Base-by-base conservation (phyloP, 192 early-diverging fungal genomes). In the Linnemannia hyalina region DNA sequence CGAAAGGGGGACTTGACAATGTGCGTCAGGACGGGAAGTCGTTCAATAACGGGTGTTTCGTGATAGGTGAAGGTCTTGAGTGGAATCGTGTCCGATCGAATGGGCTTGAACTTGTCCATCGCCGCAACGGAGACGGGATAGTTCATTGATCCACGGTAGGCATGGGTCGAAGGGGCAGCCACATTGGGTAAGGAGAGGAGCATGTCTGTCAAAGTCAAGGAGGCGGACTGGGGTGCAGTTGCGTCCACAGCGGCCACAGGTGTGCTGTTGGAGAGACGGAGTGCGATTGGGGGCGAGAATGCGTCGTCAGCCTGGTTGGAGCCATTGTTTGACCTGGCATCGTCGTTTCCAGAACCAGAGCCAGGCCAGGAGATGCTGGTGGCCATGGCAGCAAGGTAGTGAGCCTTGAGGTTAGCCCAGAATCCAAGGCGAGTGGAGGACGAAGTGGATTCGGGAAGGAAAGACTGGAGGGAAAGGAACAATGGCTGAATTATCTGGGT, bases 61-160 rank as follows among this genome's bases (percentile, higher is more conserved):
- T 80, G 83, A 72, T 86, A 86, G 4, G 83, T 86, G 46, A 86
- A 86, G 13, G 83, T 86, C 63, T 74, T 86, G 15, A 86, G 75
- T 11, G 83, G 83, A 52, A 86, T 86, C 0, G 83, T 86, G 42
- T 86, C 83, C 9, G 83, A 81, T 29, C 75, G 79, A 42, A 77
- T 44, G 38, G 79, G 42, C 72, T 81, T 86, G 83, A 86, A 81
- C 49, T 68, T 76, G 42, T 78, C 83, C 83, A 84, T 80, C 20
- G 82, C 82, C 42, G 82, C 82, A 9, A 84, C 73, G 4, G 82
- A 78, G 5, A 80, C 82, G 8, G 82, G 82, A 72, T 79, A 84
- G 55, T 73, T 79, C 68, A 75, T 72, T 18, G 82, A 76, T 29
- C 82, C 77, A 76, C 76, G 78, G 52, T 74, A 74, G 29, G 57